Evolutionary conservation across 176 grass and related monocot genomes (phyloP), one percentile per base, ranked within the genome.

Genomic region (Eleusine indica): DNA sequence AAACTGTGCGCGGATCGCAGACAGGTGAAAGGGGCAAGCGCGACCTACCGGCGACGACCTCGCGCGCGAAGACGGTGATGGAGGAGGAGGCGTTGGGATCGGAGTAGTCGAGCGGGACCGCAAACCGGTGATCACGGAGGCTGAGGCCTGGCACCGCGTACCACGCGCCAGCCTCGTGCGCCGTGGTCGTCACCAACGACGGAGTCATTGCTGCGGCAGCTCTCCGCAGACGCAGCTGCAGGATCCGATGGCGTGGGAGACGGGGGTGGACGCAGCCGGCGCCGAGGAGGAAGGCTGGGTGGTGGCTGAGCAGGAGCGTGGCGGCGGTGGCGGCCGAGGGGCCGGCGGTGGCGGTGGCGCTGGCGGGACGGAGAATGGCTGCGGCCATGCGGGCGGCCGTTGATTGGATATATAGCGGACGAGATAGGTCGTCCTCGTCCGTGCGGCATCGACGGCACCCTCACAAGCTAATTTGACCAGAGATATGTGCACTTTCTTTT

Each of bases 41-140:
- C 9, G 56, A 82, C 57, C 82, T 80, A 93, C 96, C 91, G 39
- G 80, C 91, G 64, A 95, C 93, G 71, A 95, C 89, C 87, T 98
- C 96, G 19, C 96, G 92, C 43, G 83, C 93, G 81, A 95, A 98
- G 29, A 98, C 93, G 77, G 91, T 81, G 93, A 98, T 95, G 21
- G 44, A 57, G 46, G 62, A 28, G 9, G 64, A 29, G 5, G 53
- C 15, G 54, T 46, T 35, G 15, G 85, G 2, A 22, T 66, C 64
- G 74, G 87, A 88, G 83, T 98, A 87, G 65, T 98, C 96, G 60
- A 95, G 93, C 37, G 96, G 96, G 48, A 98, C 93, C 42, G 77
- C 37, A 71, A 98, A 96, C 18, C 93, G 89, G 82, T 98, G 93
- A n/a, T 96, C 96, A 3, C 91, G 89, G 73, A 98, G 89, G 73